Evolutionary conservation across 1,139 yeast species (phyloP).

Genomic region (Sporopachydermia cereana): DNA sequence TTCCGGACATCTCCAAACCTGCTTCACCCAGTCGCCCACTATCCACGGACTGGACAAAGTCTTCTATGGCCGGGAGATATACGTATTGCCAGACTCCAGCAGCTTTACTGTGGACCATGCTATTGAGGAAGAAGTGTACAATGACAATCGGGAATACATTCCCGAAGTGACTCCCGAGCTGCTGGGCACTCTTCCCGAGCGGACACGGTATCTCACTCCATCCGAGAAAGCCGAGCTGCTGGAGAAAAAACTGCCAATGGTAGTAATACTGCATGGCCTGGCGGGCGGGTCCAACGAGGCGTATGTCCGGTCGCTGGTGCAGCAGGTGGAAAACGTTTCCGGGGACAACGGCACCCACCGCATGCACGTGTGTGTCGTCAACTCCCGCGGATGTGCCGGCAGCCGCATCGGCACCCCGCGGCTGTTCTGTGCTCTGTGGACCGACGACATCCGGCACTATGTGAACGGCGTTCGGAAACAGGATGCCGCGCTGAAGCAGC

Average conservation of each 20-base stretch:
- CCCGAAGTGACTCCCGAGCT: conserved; percentile 61
- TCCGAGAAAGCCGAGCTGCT: conserved; percentile 25
- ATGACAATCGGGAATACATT: conserved; percentile 37
- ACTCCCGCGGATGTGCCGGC: conserved; percentile 81
- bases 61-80: conserved; percentile 67
- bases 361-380: conserved; percentile 59
- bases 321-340: conserved; percentile 24
- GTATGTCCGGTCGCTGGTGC: conserved; percentile 51
- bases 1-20: conserved; percentile 69
- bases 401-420: conserved; percentile 66
- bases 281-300: conserved; percentile 92
- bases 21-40: conserved; percentile 49
- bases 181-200: conserved; percentile 34
- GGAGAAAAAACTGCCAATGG: conserved; percentile 36
- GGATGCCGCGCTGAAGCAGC: conserved; percentile 35
- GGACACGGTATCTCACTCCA: conserved; percentile 58
- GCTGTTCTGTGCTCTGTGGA: conserved; percentile 64
- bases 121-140: conserved; percentile 37
- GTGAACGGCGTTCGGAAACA: conserved; percentile 16
- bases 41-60: conserved; percentile 41
- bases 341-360: conserved; percentile 15
- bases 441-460: conserved; percentile 59
- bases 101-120: conserved; percentile 72
- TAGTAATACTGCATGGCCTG: conserved; percentile 69
- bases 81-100: conserved; percentile 40